Conservation (phyloP, 2,329 filamentous ascomycete species). For the Apiospora pterosperma region DNA sequence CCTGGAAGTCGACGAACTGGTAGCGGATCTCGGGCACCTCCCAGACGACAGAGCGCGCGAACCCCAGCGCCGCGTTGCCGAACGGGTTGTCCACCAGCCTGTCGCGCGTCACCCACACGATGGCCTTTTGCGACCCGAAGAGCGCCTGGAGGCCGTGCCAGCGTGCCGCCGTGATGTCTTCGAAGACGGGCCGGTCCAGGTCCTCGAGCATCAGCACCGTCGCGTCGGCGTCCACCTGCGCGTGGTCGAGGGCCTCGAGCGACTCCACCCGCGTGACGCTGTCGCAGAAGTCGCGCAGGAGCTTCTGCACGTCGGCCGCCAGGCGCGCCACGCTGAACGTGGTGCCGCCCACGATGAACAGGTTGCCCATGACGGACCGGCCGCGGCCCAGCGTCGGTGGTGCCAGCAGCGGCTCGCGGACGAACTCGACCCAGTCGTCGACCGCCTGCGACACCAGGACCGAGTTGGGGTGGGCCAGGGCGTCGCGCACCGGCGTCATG, state of each 20-base stretch:
- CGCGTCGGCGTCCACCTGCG: background rate
- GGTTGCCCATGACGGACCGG: background rate
- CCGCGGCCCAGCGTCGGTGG: background rate
- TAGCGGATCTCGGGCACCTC: constrained; percentile 16
- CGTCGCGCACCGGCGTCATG: background rate
- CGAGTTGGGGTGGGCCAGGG: background rate
- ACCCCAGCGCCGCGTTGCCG: constrained; percentile 20
- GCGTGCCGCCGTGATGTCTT: constrained; percentile 6
- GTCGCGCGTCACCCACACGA: constrained; percentile 23
- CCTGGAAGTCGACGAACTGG: constrained; percentile 19
- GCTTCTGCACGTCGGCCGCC: background rate
- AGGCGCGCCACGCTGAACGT: background rate
- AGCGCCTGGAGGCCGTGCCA: constrained; percentile 9
- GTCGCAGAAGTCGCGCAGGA: background rate
- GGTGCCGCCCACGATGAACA: background rate
- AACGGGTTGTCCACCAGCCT: constrained; percentile 14
- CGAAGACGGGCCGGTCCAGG: constrained; percentile 10
- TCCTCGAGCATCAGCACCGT: too few relatives aligned
- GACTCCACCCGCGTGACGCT: background rate
- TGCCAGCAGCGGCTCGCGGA: background rate
- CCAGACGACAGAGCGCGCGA: constrained; percentile 13
- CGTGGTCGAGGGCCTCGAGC: background rate
- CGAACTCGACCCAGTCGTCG: background rate
- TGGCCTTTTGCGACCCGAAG: constrained; percentile 11
- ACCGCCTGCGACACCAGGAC: background rate